A percentile compares a stretch with the other conserved stretches of the same genome.
Conservation (phyloP, 345 rosid genomes). For the Firmiana major region DNA sequence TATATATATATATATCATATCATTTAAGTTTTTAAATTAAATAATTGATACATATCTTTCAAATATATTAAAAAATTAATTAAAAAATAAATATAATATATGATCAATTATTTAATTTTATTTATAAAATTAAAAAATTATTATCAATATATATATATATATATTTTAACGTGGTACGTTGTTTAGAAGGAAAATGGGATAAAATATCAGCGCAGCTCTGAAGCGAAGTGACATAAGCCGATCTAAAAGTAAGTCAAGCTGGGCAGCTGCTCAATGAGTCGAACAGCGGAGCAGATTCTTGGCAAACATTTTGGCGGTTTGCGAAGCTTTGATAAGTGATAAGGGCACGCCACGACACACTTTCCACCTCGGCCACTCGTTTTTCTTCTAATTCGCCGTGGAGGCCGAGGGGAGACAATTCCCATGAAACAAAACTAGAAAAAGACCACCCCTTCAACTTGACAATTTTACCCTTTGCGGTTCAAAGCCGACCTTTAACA, state of each 20-base stretch:
- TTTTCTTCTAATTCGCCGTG: neutral
- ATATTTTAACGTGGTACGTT: no score
- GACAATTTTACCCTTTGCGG: neutral
- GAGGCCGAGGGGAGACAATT: neutral
- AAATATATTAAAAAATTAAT: no score
- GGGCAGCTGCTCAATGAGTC: neutral
- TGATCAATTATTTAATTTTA: no score
- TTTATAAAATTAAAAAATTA: no score
- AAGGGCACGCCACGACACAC: constrained; percentile 10
- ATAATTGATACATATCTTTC: no score
- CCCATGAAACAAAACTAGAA: neutral
- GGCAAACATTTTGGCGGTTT: neutral
- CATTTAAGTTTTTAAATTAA: no score
- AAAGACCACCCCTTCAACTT: neutral
- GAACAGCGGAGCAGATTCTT: constrained; percentile 2
- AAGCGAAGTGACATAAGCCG: neutral
- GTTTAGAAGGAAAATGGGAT: neutral
- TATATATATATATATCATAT: no score
- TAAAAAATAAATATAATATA: no score
- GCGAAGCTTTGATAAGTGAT: neutral
- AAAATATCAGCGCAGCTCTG: neutral
- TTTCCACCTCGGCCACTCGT: constrained; percentile 17
- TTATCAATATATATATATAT: no score
- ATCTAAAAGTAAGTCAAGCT: neutral
- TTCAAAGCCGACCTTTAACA: neutral